Conservation (phyloP, 2,329 filamentous ascomycete genomes). For the Colletotrichum paranaense region DNA sequence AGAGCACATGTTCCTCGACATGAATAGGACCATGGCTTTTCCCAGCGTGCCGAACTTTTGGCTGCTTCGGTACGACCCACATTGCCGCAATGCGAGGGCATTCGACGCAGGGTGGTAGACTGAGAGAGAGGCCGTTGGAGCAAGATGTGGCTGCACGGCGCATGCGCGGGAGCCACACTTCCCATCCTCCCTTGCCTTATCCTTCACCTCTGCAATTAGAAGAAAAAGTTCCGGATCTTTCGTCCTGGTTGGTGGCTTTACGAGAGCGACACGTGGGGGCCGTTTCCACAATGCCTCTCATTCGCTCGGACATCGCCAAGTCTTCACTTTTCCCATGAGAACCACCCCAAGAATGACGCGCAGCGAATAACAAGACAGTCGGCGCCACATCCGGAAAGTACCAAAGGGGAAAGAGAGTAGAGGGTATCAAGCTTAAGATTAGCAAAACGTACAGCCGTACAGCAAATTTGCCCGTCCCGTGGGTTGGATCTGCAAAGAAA, state of each 20-base stretch:
- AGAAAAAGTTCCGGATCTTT: background rate
- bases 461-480: background rate
- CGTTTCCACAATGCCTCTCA: background rate
- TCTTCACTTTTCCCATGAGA: background rate
- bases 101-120: background rate
- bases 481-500: background rate
- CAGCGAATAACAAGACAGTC: background rate
- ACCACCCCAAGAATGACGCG: background rate
- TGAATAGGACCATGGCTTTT: background rate
- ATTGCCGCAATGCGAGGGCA: background rate
- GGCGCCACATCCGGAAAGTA: background rate
- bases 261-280: slow-evolving; percentile 1
- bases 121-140: slow-evolving; percentile 1
- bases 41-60: background rate
- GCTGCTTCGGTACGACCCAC: slow-evolving; percentile 2
- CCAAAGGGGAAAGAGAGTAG: background rate
- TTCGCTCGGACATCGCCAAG: background rate
- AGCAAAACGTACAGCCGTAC: background rate
- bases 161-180: slow-evolving; percentile 13
- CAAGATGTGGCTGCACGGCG: slow-evolving; percentile 22
- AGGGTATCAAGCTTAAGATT: background rate
- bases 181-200: background rate
- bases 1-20: background rate
- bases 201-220: background rate
- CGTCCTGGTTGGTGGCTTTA: slow-evolving; percentile 21